Evolutionary conservation across 2,329 filamentous ascomycete species (phyloP).

Genomic region (Gnomoniopsis sp.): DNA sequence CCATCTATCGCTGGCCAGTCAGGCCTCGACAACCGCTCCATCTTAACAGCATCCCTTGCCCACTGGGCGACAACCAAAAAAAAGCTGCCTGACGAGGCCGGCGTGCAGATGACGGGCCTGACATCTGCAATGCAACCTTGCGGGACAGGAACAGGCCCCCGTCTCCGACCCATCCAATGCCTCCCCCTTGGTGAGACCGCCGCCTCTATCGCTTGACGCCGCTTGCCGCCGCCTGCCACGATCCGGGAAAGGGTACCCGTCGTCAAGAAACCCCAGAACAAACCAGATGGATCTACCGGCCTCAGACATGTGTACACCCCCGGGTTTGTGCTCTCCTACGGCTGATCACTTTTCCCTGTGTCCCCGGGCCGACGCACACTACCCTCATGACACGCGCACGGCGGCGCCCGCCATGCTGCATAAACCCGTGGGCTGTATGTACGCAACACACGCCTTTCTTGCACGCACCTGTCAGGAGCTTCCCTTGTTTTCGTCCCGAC

Average conservation of each 20-base stretch:
- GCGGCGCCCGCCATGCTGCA: background rate
- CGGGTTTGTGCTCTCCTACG: background rate
- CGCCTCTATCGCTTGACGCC: slow-evolving; percentile 10
- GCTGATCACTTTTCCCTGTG: background rate
- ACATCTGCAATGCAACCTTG: slow-evolving; percentile 12
- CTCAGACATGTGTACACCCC: background rate
- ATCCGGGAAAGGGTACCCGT: background rate
- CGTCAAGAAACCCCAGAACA: background rate
- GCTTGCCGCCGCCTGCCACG: background rate
- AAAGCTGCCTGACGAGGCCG: slow-evolving; percentile 4
- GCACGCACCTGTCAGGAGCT: background rate
- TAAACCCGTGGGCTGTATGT: background rate
- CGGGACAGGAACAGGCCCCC: background rate
- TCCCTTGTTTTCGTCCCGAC: background rate
- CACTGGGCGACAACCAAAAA: background rate
- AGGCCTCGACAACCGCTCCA: background rate
- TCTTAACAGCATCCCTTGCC: background rate
- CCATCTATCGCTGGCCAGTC: slow-evolving; percentile 1
- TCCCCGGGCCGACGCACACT: too few species aligned
- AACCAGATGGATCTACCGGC: background rate
- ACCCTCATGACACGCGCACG: background rate
- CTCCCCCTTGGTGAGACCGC: background rate
- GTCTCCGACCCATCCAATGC: background rate
- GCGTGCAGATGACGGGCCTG: slow-evolving; percentile 5
- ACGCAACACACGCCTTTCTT: background rate